phyloP scores from a whole-genome alignment of 106 monocot species.

The Xerophyta viscosa region DNA sequence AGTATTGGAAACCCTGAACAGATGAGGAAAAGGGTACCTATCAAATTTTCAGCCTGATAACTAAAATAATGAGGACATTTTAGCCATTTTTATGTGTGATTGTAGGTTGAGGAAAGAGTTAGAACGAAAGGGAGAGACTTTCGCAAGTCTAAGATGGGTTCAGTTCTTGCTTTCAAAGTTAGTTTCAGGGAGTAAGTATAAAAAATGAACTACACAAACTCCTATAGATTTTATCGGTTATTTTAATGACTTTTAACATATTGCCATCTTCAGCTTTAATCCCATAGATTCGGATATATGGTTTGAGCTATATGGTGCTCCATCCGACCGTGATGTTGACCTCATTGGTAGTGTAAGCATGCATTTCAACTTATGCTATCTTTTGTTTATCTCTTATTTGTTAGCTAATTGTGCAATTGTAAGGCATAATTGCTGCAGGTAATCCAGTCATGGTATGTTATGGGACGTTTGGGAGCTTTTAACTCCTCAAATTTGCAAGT shows the following conservation, averaged over 20 bases:
- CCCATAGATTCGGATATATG: conserved; percentile 85
- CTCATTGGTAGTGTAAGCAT: conserved; percentile 91
- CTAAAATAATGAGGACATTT: background rate
- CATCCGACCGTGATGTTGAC: conserved; percentile 90
- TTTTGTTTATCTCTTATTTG: background rate
- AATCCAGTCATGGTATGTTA: conserved; percentile 97
- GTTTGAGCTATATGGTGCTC: conserved; percentile 90
- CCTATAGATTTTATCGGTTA: too few species aligned
- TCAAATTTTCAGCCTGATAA: background rate
- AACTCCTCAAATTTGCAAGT: conserved; percentile 97
- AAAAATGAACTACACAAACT: too few species aligned
- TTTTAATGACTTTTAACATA: too few species aligned
- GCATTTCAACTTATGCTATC: background rate
- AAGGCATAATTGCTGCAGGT: conserved; percentile 32
- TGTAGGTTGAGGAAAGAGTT: conserved; percentile 83
- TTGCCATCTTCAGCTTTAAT: conserved; percentile 57
- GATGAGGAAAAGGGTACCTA: conserved; percentile 94
- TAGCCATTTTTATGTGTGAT: background rate
- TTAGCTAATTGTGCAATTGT: background rate
- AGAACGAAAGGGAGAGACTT: conserved; percentile 83
- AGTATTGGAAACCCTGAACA: conserved; percentile 92
- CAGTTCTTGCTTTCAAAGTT: conserved; percentile 93
- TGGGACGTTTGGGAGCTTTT: conserved; percentile 94
- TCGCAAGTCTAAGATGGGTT: conserved; percentile 79
- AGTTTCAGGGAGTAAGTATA: conserved; percentile 90